Conservation (phyloP, 2,329 filamentous ascomycete species). For the Venturia pyrina region DNA sequence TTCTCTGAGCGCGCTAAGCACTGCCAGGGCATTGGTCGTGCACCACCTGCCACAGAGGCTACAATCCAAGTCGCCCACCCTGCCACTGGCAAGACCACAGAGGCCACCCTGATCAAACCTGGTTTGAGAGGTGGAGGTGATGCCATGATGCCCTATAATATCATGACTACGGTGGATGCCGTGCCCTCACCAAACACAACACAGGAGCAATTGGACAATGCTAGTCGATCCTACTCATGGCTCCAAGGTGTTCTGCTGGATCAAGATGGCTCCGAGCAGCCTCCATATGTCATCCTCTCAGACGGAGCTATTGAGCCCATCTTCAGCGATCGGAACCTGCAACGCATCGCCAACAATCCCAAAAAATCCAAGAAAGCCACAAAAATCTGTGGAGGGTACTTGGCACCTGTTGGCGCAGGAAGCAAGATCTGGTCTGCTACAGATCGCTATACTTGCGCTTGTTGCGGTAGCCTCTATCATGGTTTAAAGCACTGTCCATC, state of each 20-base stretch:
- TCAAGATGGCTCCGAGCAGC: neutral
- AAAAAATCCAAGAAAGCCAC: neutral
- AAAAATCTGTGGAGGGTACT: neutral
- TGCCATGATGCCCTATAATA: neutral
- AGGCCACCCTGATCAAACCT: neutral
- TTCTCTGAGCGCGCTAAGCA: slow-evolving; percentile 2
- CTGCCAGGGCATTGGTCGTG: neutral
- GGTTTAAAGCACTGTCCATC: neutral
- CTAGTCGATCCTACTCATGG: neutral
- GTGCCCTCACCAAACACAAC: neutral
- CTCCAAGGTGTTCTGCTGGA: neutral
- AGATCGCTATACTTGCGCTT: neutral
- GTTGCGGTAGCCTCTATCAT: neutral
- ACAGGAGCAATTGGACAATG: neutral
- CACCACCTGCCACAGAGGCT: neutral
- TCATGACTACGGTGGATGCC: slow-evolving; percentile 1
- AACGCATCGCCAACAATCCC: slow-evolving; percentile 1
- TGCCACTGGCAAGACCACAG: neutral
- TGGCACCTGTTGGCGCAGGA: neutral
- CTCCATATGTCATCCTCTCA: neutral
- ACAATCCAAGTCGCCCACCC: neutral
- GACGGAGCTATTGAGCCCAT: neutral
- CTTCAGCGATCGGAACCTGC: neutral
- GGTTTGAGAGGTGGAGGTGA: slow-evolving; percentile 5
- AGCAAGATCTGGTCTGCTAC: neutral